Base-by-base conservation (phyloP, 2,329 filamentous ascomycete species). In the Truncatella angustata region DNA sequence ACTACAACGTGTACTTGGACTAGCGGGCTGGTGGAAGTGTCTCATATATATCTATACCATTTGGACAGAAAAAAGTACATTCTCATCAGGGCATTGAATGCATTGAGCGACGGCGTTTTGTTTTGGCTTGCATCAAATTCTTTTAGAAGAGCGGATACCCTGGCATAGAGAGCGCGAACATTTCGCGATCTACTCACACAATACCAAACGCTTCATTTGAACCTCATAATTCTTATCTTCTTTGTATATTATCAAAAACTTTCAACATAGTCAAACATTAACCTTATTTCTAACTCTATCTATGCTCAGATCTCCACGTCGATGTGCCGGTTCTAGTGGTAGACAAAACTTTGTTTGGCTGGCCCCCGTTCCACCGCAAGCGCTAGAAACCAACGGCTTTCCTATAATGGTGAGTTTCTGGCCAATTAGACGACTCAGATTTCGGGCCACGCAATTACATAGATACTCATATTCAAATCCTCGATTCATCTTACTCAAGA, bases 31-130 rank as follows among this genome's bases (percentile, higher is more conserved):
- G 7, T 24, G 14, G 40, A 10, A n/a, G 28, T 24, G 10, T 24
- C 16, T 44, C 28, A 12, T 18, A 40, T 40, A 18, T 9, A 3
- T 44, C 24, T 44, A 9, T 28, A 24, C 28, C 24, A 21, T 44
- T 24, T 30, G 16, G 24, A 44, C 40, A 24, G 23, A 14, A 44
- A n/a, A 26, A 44, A 44, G 21, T 28, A 44, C 24, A 30, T 28
- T 44, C 21, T 14, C 23, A 18, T 28, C 14, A n/a, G 39, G 40
- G 40, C 23, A 24, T 24, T 44, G 40, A 24, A 14, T 44, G 43
- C 43, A 46, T 46, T 32, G 20, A 46, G 43, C 43, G 43, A 34
- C 30, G 43, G 43, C 43, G 43, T 46, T 46, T 44, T 26, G n/a
- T n/a, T n/a, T 24, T 20, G 24, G 43, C 26, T 24, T 21, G 26